Conservation (phyloP, 148 eudicot species). For the Camellia granthamiana region DNA sequence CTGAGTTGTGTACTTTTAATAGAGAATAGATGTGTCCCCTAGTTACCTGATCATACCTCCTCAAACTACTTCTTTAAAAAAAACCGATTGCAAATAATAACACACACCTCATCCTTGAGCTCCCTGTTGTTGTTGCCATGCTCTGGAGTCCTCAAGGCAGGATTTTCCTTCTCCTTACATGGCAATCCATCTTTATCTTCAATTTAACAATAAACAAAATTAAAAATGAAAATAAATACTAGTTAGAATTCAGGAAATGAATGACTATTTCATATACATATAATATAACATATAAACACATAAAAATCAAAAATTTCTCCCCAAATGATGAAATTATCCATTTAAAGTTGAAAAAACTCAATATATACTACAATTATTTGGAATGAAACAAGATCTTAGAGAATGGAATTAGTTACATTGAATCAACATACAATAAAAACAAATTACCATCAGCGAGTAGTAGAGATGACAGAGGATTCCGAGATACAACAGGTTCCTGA, state of each 20-base stretch:
- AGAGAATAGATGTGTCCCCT: not conserved
- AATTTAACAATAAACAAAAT: not conserved
- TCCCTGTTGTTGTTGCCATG: not conserved
- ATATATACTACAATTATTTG: not conserved
- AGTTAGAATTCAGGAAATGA: not conserved
- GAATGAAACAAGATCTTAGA: not conserved
- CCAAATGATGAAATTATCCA: not conserved
- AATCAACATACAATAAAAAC: not conserved
- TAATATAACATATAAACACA: not conserved
- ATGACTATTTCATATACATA: not conserved
- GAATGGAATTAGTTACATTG: not conserved
- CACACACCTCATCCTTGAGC: slow-evolving; percentile 31
- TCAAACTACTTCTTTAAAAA: not conserved
- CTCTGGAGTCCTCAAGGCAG: slow-evolving; percentile 4
- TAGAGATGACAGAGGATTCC: slow-evolving; percentile 39
- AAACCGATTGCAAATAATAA: not conserved
- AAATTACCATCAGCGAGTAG: slow-evolving; percentile 36
- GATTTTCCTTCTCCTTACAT: not conserved
- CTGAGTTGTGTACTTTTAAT: not conserved
- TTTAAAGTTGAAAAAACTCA: not conserved
- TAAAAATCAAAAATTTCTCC: not conserved
- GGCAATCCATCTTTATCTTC: slow-evolving; percentile 14
- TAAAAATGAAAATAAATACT: not conserved
- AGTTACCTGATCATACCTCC: not conserved
- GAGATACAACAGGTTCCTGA: slow-evolving; percentile 30